phyloP scores from a whole-genome alignment of 2,329 filamentous ascomycete genomes.

The Ophiocordyceps camponoti-leonardi region DNA sequence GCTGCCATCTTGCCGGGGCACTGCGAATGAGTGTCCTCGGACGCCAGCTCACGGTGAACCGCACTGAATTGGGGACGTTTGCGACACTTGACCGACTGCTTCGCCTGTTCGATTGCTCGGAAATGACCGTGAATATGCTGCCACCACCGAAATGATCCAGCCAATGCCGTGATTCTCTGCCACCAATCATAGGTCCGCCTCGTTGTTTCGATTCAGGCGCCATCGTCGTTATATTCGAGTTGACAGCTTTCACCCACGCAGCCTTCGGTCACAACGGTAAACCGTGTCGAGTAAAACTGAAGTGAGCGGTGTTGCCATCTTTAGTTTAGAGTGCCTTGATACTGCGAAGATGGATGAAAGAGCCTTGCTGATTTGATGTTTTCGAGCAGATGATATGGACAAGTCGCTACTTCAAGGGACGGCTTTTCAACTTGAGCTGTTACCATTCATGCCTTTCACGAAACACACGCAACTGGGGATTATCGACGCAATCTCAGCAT shows the following conservation, averaged over 20 bases:
- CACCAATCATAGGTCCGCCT: conserved; percentile 4
- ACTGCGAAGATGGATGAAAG: too few species aligned
- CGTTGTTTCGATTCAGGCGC: background rate
- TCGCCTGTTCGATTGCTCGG: conserved; percentile 9
- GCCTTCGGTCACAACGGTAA: background rate
- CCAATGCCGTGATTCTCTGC: conserved; percentile 14
- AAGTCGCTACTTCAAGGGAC: too few species aligned
- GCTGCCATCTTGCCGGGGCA: conserved; percentile 8
- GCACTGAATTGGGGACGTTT: conserved; percentile 3
- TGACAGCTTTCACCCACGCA: background rate
- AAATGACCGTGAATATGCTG: conserved; percentile 16
- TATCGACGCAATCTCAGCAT: too few species aligned
- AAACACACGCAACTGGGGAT: too few species aligned
- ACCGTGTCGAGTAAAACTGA: background rate
- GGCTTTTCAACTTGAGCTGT: too few species aligned
- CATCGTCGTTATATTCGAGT: background rate
- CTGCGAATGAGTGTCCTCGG: conserved; percentile 10
- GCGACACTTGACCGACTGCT: conserved; percentile 10
- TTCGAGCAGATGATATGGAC: too few species aligned
- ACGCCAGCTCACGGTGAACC: conserved; percentile 5
- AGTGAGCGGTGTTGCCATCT: background rate
- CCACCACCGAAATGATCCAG: conserved; percentile 10
- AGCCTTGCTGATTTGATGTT: background rate
- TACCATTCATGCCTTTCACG: too few species aligned
- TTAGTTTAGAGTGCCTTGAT: too few species aligned